Base-by-base conservation (phyloP, 2,329 filamentous ascomycete species). In the Hirsutella thompsonii region DNA sequence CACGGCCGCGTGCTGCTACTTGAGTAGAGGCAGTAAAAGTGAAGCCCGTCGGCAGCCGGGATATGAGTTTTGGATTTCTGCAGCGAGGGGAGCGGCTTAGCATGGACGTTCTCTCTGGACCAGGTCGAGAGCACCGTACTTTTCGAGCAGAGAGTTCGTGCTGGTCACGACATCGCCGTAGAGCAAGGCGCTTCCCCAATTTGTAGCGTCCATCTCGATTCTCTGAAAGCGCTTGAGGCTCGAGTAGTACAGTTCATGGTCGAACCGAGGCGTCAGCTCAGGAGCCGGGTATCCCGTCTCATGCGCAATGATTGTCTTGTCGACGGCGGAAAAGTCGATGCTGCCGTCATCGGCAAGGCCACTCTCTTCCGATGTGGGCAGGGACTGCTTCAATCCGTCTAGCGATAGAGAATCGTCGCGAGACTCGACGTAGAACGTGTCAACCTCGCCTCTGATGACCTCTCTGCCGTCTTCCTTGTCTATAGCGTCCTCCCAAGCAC, bases 141-240 rank as follows among this genome's bases (percentile, higher is more conserved):
- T 94, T 54, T 96, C 92, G 6, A 95, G 71, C 5, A 96, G 68
- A 0, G 89, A 94, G 61, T 90, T 94, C 21, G 92, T 98, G 57
- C 87, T 94, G 3, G 90, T 95, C 14, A 95, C 72, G 6, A 94
- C 87, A 58, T 95, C 87, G 40, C 83, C 89, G 54, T 96, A 96
- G 47, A 96, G 67, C 3, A 98, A 61, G 39, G 74, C 66, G 39
- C 79, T 74, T 4, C 92, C 92, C 68, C 93, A 96, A 20, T 74
- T 64, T 3, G 74, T 66, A 0, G 77, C 71, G 36, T 76, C 71
- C 2, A 72, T 68, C 37, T 73, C 70, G 5, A 57, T 57, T 21
- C 52, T 49, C 40, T 83, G 77, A 55, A 88, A 93, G 20, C 75
- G 64, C 20, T 67, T 62, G 9, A 96, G 68, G 44, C 82, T 81